A percentile compares a stretch with the other conserved stretches of the same genome.
phyloP scores from a whole-genome alignment of 306 rosid species.

The Lotus japonicus region DNA sequence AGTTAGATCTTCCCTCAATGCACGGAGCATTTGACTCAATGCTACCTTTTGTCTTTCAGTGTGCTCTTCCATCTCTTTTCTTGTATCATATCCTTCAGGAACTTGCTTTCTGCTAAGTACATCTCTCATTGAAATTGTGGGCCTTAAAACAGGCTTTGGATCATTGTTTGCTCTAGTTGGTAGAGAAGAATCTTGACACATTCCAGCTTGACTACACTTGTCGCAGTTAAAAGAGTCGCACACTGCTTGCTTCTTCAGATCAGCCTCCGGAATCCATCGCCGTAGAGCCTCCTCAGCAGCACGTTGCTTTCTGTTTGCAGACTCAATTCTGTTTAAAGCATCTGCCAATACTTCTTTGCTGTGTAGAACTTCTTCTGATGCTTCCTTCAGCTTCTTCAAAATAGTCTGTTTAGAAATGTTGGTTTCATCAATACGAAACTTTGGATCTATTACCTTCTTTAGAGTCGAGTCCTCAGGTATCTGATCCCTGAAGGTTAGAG shows the following conservation, averaged over 20 bases:
- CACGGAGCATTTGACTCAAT: slow-evolving; percentile 87
- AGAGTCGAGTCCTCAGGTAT: slow-evolving; percentile 41
- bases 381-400: slow-evolving; percentile 68
- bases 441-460: slow-evolving; percentile 49
- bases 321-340: slow-evolving; percentile 74
- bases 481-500: slow-evolving; percentile 27
- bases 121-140: slow-evolving; percentile 82
- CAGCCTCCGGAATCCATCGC: slow-evolving; percentile 57
- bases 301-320: slow-evolving; percentile 63
- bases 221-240: slow-evolving; percentile 34
- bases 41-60: slow-evolving; percentile 67
- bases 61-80: slow-evolving; percentile 46
- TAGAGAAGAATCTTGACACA: slow-evolving; percentile 30
- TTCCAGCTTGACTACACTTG: slow-evolving; percentile 35
- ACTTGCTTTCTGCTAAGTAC: slow-evolving; percentile 84
- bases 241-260: slow-evolving; percentile 30
- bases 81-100: slow-evolving; percentile 43
- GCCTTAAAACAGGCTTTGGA: slow-evolving; percentile 50
- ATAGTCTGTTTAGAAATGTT: slow-evolving; percentile 47
- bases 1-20: slow-evolving; percentile 69
- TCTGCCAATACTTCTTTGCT: slow-evolving; percentile 69
- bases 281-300: slow-evolving; percentile 68
- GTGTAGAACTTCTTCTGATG: slow-evolving; percentile 62
- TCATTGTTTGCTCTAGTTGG: slow-evolving; percentile 24
- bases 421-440: slow-evolving; percentile 44